phyloP scores from a whole-genome alignment of 2,329 filamentous ascomycete species.

The Pseudocercospora ulei region DNA sequence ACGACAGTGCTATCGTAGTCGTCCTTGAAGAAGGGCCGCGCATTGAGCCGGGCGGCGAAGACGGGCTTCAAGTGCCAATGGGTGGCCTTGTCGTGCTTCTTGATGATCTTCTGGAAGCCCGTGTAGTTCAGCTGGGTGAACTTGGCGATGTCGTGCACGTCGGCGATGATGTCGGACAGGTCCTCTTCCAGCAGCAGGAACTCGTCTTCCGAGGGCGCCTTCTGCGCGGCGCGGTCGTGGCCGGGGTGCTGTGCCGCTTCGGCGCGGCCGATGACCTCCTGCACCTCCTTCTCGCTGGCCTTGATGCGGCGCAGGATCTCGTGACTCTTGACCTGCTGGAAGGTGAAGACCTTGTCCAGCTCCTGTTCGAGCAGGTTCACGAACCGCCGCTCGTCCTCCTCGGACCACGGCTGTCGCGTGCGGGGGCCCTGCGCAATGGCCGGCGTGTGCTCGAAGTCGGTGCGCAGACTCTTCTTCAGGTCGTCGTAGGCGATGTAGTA shows the following conservation, averaged over 20 bases:
- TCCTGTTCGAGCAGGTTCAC: conserved; percentile 79
- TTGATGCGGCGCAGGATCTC: conserved; percentile 89
- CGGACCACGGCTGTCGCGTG: conserved; percentile 58
- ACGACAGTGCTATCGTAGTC: conserved; percentile 96
- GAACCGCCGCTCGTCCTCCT: conserved; percentile 84
- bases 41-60: conserved; percentile 89
- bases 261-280: conserved; percentile 69
- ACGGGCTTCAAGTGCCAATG: conserved; percentile 86
- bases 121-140: conserved; percentile 98
- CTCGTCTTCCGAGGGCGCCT: conserved; percentile 69
- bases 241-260: conserved; percentile 39
- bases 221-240: conserved; percentile 32
- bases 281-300: conserved; percentile 78
- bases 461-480: conserved; percentile 78
- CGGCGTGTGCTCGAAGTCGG: conserved; percentile 50
- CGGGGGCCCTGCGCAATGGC: conserved; percentile 35
- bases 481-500: conserved; percentile 98
- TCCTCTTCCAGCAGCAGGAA: conserved; percentile 90
- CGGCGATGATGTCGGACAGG: conserved; percentile 93
- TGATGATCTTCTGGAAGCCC: conserved; percentile 99
- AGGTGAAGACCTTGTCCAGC: conserved; percentile 94
- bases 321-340: conserved; percentile 93
- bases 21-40: conserved; percentile 96
- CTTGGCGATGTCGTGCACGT: conserved; percentile 95
- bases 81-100: conserved; percentile 96